These are phyloP conservation scores for Cerioporus squamosus DNA, from an alignment of 1,284 basidiomycete species.

Conservation along the genomic window DNA sequence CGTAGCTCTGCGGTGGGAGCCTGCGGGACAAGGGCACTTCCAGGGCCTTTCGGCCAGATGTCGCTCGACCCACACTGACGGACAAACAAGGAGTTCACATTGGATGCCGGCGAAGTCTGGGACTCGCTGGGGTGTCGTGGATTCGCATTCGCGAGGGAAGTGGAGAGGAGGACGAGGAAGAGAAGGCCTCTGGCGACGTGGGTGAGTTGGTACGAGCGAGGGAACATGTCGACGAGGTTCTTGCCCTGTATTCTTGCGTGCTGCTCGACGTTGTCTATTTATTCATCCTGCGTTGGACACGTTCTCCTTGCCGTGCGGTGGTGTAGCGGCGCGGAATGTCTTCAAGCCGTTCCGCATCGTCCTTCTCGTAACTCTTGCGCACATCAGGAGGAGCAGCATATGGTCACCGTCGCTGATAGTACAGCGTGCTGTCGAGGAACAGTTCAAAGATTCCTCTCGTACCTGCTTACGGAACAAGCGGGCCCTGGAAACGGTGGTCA, in stretches of 20 bases:
- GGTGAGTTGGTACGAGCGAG: conserved; percentile 5
- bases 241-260: neutral
- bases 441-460: neutral
- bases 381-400: conserved; percentile 11
- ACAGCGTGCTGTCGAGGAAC: conserved; percentile 1
- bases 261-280: conserved; percentile 1
- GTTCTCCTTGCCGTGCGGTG: conserved; percentile 1
- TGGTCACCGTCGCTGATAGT: conserved; percentile 11
- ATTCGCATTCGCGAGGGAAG: conserved; percentile 5
- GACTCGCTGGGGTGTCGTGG: neutral
- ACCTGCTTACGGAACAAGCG: neutral
- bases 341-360: neutral
- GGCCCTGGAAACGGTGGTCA: conserved; percentile 11
- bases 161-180: conserved; percentile 8
- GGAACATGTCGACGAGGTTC: conserved; percentile 9
- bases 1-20: conserved; percentile 47
- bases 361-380: neutral
- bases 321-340: conserved; percentile 13
- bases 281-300: neutral
- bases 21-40: conserved; percentile 44
- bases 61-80: conserved; percentile 32
- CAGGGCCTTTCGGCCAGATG: conserved; percentile 54
- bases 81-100: conserved; percentile 12
- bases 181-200: conserved; percentile 8
- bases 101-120: conserved; percentile 6